A percentile compares a stretch with the other conserved stretches of the same genome.
phyloP scores from a whole-genome alignment of 257 asterid genomes.

The Solanum lignicaule region DNA sequence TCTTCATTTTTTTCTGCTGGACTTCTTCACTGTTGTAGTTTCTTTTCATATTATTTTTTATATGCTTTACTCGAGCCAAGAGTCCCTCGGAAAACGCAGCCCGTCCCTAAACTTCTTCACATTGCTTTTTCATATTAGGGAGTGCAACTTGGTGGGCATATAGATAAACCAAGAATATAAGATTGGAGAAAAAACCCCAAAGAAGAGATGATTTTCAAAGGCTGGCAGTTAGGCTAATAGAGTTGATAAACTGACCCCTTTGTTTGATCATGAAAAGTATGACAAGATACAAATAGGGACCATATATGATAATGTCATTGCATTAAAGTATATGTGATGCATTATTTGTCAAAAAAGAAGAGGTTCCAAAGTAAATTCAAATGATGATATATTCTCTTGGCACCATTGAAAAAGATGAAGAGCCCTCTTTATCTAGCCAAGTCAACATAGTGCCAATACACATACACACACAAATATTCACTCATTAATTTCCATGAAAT shows the following conservation, averaged over 20 bases:
- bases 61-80: background rate
- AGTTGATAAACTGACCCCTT: background rate
- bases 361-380: background rate
- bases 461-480: background rate
- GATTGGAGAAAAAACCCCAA: background rate
- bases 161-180: background rate
- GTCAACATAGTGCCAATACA: background rate
- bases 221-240: background rate
- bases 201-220: background rate
- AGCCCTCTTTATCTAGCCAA: background rate
- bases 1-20: background rate
- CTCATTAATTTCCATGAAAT: background rate
- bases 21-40: background rate
- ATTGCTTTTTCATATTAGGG: background rate
- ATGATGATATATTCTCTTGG: constrained; percentile 6
- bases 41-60: background rate
- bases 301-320: background rate
- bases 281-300: constrained; percentile 1
- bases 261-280: background rate
- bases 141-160: background rate
- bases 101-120: background rate
- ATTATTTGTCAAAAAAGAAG: background rate
- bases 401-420: constrained; percentile 5
- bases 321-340: background rate
- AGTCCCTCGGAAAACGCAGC: background rate